phyloP scores from a whole-genome alignment of 2,329 filamentous ascomycete species.

The Nothophoma quercina region DNA sequence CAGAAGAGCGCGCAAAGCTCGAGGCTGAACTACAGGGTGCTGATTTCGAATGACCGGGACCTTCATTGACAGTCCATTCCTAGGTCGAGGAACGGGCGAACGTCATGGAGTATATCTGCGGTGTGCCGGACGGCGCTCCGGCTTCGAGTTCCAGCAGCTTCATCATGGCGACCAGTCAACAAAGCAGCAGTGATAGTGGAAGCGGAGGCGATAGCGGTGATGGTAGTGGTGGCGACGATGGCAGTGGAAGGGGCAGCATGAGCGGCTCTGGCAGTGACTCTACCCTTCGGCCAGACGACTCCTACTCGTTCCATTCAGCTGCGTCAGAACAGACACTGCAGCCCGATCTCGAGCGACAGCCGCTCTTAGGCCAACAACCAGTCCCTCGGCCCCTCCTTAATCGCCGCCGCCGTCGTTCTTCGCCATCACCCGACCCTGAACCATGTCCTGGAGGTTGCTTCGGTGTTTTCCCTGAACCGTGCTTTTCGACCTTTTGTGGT shows the following conservation, averaged over 20 bases:
- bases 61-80: neutral
- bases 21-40: constrained; percentile 44
- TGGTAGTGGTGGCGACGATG: neutral
- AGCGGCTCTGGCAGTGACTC: neutral
- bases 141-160: neutral
- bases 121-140: neutral
- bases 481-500: too few species aligned
- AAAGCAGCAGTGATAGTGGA: neutral
- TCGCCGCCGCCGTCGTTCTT: neutral
- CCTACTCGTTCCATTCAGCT: neutral
- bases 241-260: too few species aligned
- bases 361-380: neutral
- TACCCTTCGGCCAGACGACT: neutral
- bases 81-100: neutral
- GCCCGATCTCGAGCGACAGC: neutral
- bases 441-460: neutral
- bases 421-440: neutral
- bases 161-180: neutral
- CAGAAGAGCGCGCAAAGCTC: constrained; percentile 37
- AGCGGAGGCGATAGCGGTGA: neutral
- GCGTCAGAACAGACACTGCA: neutral
- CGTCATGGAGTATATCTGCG: neutral
- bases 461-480: too few species aligned
- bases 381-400: neutral
- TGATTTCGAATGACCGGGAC: constrained; percentile 30